These are phyloP conservation scores for Coemansia guatemalensis DNA, from an alignment of 192 early-diverging fungal genomes.

Conservation along the genomic window DNA sequence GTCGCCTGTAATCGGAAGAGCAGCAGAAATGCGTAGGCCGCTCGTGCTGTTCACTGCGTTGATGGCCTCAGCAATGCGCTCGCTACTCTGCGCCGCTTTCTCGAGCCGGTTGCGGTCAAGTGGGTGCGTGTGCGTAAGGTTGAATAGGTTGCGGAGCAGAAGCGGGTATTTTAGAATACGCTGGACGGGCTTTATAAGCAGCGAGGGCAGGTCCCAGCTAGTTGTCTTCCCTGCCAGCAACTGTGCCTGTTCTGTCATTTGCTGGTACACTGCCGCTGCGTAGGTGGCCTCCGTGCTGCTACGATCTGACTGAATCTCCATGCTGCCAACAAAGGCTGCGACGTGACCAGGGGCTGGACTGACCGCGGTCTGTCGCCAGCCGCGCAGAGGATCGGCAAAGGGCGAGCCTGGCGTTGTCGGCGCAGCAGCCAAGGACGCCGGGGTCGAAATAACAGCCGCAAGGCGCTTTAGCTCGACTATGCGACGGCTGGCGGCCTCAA, in stretches of 20 bases:
- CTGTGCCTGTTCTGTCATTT: constrained; percentile 35
- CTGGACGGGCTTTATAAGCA: constrained; percentile 97
- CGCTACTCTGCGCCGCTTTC: constrained; percentile 37
- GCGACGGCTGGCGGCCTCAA: constrained; percentile 49
- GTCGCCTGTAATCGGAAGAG: constrained; percentile 16
- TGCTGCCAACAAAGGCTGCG: constrained; percentile 11
- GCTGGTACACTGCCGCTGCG: constrained; percentile 18
- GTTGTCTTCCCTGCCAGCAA: constrained; percentile 61
- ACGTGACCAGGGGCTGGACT: constrained; percentile 24
- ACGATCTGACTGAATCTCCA: constrained; percentile 21
- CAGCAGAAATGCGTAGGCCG: constrained; percentile 43
- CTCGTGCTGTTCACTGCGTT: constrained; percentile 31
- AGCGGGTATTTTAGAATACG: constrained; percentile 97
- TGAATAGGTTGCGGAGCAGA: constrained; percentile 61
- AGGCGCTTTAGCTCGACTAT: constrained; percentile 47
- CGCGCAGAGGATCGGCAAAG: constrained; percentile 21
- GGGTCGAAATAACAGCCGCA: constrained; percentile 15
- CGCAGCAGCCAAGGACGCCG: constrained; percentile 11
- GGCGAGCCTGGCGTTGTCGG: constrained; percentile 42
- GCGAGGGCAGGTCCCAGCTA: constrained; percentile 88
- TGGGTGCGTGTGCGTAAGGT: constrained; percentile 35
- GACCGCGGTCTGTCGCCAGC: constrained; percentile 36
- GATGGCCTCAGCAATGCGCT: constrained; percentile 48
- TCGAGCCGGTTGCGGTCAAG: constrained; percentile 40
- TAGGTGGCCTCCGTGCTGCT: constrained; percentile 30